Base-by-base conservation (phyloP, 495 filamentous ascomycete species). In the Aspergillus steynii region DNA sequence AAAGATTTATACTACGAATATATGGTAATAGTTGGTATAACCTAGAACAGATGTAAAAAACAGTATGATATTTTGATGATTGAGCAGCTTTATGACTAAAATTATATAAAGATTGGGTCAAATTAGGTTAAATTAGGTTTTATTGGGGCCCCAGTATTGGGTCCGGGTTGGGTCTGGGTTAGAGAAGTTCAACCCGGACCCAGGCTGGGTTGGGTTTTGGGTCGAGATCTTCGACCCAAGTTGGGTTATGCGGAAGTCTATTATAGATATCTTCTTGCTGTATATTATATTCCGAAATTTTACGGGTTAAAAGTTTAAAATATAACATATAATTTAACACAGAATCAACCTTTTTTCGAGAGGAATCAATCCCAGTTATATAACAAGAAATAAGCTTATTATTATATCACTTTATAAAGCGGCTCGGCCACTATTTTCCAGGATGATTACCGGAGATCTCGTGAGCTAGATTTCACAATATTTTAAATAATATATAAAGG, bases 131-230 rank as follows among this genome's bases (percentile, higher is more conserved):
- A 5, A 54, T 4, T 54, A 28, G 52, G 52, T 54, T 54, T 54
- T 54, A 54, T 54, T 54, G 52, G 52, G 52, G 52, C 29, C 52
- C 52, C 52, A 54, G 29, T 28, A 54, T 54, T 54, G 52, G 52
- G 52, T 54, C 52, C 52, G 52, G 52, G 52, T 32, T 54, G 52
- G 52, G 51, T 54, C 4, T 54, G 51, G n/a, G n/a, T n/a, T n/a
- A n/a, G n/a, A n/a, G n/a, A n/a, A n/a, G n/a, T n/a, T n/a, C n/a
- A n/a, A n/a, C n/a, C n/a, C n/a, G n/a, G n/a, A n/a, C n/a, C n/a
- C n/a, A n/a, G n/a, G n/a, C n/a, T n/a, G n/a, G n/a, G n/a, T n/a
- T n/a, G n/a, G n/a, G n/a, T n/a, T n/a, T n/a, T n/a, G n/a, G n/a
- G n/a, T n/a, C n/a, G n/a, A n/a, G n/a, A n/a, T n/a, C n/a, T n/a